phyloP scores from a whole-genome alignment of 2,329 filamentous ascomycete genomes.

The Penicillium sp. region DNA sequence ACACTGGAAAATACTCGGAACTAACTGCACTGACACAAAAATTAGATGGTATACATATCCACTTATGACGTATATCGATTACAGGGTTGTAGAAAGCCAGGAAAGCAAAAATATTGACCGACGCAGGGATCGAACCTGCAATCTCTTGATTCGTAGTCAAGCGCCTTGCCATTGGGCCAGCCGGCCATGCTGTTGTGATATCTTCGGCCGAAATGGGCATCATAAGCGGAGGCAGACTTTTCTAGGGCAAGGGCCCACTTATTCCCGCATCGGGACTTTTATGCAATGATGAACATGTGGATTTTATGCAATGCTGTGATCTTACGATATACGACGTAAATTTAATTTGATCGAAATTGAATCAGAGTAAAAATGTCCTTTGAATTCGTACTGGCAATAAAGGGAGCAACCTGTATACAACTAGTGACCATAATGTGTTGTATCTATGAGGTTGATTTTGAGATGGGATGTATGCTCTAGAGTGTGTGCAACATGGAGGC shows the following conservation, averaged over 20 bases:
- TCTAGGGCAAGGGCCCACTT: not conserved
- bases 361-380: too few relatives aligned
- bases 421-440: too few relatives aligned
- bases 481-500: too few relatives aligned
- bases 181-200: conserved; percentile 18
- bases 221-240: not conserved
- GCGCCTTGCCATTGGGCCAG: conserved; percentile 53
- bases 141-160: conserved; percentile 56
- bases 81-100: not conserved
- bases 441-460: too few relatives aligned
- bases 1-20: not conserved
- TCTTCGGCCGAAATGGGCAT: accelerated
- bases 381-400: too few relatives aligned
- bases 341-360: not conserved
- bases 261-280: not conserved
- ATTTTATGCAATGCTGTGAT: not conserved
- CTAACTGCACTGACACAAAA: not conserved
- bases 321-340: not conserved
- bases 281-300: not conserved
- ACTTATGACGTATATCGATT: not conserved
- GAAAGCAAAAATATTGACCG: conserved; percentile 27
- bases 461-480: too few relatives aligned
- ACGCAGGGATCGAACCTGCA: conserved; percentile 50
- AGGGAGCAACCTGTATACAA: too few relatives aligned
- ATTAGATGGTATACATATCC: too few relatives aligned